These are phyloP conservation scores for Cryphonectria radicalis DNA, from an alignment of 2,329 filamentous ascomycete genomes.

Conservation along the genomic window DNA sequence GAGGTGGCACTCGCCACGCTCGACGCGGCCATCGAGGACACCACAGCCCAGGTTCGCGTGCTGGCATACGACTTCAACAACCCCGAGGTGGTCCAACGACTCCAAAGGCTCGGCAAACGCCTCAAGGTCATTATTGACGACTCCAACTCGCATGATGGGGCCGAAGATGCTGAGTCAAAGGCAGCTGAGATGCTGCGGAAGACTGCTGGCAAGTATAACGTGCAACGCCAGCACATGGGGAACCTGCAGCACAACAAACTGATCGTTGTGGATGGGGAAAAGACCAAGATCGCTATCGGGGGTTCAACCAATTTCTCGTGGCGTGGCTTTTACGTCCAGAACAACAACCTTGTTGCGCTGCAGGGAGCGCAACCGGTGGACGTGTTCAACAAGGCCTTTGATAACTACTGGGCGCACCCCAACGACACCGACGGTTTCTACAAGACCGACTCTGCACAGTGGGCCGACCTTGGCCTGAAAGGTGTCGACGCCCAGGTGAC, in stretches of 20 bases:
- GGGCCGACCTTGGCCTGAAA: constrained; percentile 30
- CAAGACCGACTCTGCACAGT: constrained; percentile 30
- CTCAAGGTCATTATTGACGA: constrained; percentile 34
- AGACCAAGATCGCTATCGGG: constrained; percentile 32
- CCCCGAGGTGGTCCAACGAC: constrained; percentile 32
- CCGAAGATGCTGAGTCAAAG: constrained; percentile 29
- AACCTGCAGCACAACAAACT: constrained; percentile 33
- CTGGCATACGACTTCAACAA: constrained; percentile 33
- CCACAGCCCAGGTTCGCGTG: constrained; percentile 32
- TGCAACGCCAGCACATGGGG: constrained; percentile 34
- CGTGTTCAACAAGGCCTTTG: constrained; percentile 30
- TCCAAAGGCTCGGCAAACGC: constrained; percentile 30
- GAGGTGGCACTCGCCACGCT: constrained; percentile 30
- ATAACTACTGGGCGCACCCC: constrained; percentile 31
- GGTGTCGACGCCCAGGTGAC: constrained; percentile 32
- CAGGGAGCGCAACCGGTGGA: constrained; percentile 29
- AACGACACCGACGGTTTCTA: constrained; percentile 31
- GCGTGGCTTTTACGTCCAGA: constrained; percentile 32
- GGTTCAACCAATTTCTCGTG: constrained; percentile 33
- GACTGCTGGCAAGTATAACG: constrained; percentile 29
- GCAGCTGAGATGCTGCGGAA: constrained; percentile 29
- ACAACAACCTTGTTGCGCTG: constrained; percentile 31
- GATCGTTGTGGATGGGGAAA: constrained; percentile 30
- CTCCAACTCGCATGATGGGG: constrained; percentile 27
- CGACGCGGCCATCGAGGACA: constrained; percentile 31